Evolutionary conservation across 1,284 basidiomycete genomes (phyloP), one percentile per base, ranked within the genome.

Genomic region (Austropuccinia psidii): DNA sequence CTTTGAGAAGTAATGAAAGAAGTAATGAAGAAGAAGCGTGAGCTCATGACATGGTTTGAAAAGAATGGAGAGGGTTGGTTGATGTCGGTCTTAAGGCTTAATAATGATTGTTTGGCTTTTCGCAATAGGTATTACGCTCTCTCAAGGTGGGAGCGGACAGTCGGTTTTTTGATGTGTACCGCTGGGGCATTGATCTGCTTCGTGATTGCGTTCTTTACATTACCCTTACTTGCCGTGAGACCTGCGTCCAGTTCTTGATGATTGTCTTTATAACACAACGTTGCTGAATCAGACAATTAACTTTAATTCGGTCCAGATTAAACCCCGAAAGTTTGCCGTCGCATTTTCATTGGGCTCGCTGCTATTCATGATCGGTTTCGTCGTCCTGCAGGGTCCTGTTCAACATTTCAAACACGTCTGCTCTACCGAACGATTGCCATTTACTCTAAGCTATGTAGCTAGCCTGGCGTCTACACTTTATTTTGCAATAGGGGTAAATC

Each of bases 21-120:
- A 89, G 89, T 41, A 93, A 93, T 80, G 95, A 98, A 81, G 95
- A 98, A 78, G 93, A 98, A 80, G 95, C 95, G 1, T 97, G 90
- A 84, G 60, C 33, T 31, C 3, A 64, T 27, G 33, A 19, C n/a
- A n/a, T n/a, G 21, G 24, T 27, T 39, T 13, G 54, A 21, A 19
- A 24, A 13, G 54, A 13, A 19, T 19, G 21, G 13, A 21, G 24
- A 13, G 54, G 13, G 24, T 13, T 21, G 24, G 24, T 19, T 19
- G 45, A n/a, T 19, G 19, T 19, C n/a, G 19, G 45, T 49, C 19
- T n/a, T 49, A n/a, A 19, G 45, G 19, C 45, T 19, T n/a, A n/a
- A n/a, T n/a, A n/a, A n/a, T n/a, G n/a, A n/a, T n/a, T n/a, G n/a
- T 13, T 4, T 33, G 3, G 19, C 21, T 13, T 58, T 43, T 35